Conservation (phyloP, 768 basidiomycete species). For the Boletellus ananiceps region DNA sequence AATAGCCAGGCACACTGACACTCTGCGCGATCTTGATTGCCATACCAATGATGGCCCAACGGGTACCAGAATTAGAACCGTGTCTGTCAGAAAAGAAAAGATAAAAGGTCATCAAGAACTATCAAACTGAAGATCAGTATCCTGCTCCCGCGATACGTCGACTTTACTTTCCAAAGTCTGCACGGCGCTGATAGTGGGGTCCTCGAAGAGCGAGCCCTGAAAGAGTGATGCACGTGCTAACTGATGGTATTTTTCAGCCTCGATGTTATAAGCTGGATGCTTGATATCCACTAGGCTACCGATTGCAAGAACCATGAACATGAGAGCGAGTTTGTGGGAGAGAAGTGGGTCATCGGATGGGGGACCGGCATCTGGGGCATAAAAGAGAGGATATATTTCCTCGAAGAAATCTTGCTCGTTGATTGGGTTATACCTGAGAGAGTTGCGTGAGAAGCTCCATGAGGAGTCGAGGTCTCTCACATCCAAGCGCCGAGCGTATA, state of each 20-base stretch:
- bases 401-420: conserved; percentile 54
- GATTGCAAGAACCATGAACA: conserved; percentile 66
- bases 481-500: conserved; percentile 68
- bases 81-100: conserved; percentile 66
- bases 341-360: conserved; percentile 47
- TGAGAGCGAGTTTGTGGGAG: conserved; percentile 57
- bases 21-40: conserved; percentile 68
- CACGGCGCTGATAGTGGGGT: conserved; percentile 62
- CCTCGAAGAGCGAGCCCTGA: conserved; percentile 59
- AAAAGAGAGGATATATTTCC: conserved; percentile 57
- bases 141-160: conserved; percentile 22
- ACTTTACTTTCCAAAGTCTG: conserved; percentile 53
- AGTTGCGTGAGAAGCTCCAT: conserved; percentile 5
- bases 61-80: conserved; percentile 57
- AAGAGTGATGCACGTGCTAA: conserved; percentile 62
- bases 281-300: conserved; percentile 58
- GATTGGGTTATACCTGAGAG: conserved; percentile 62
- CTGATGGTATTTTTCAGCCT: conserved; percentile 69
- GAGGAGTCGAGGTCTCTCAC: conserved; percentile 36
- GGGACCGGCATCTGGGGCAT: conserved; percentile 40
- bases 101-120: conserved; percentile 71
- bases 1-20: conserved; percentile 39
- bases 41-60: conserved; percentile 67
- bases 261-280: conserved; percentile 54
- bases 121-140: conserved; percentile 18